Evolutionary conservation across 2,329 filamentous ascomycete genomes (phyloP).

Genomic region (Didymella arachidicola): DNA sequence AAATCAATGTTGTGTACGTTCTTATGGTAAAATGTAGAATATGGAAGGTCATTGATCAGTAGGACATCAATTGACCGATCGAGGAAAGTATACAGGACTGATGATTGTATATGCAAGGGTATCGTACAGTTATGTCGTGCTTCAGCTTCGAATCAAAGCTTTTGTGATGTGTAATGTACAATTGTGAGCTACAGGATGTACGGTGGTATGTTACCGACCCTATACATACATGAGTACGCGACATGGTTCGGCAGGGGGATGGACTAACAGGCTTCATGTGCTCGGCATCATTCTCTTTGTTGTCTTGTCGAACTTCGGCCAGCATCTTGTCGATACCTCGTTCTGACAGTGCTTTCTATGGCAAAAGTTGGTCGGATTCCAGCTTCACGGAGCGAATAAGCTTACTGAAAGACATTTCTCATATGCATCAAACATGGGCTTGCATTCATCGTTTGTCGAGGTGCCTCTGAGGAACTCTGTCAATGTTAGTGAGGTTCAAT

Average conservation of each 20-base stretch:
- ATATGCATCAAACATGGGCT: constrained; percentile 85
- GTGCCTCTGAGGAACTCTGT: constrained; percentile 86
- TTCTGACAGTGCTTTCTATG: constrained; percentile 82
- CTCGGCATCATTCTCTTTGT: constrained; percentile 82
- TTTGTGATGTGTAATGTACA: constrained; percentile 4
- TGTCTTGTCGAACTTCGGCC: constrained; percentile 87
- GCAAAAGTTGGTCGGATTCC: constrained; percentile 14
- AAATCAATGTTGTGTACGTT: too few relatives aligned
- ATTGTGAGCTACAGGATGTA: neutral
- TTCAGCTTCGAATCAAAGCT: neutral
- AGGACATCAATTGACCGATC: neutral
- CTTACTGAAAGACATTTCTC: constrained; percentile 83
- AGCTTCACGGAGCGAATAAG: neutral
- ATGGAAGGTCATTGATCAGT: neutral
- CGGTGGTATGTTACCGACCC: neutral
- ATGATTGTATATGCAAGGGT: constrained; percentile 1
- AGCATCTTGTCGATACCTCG: constrained; percentile 92
- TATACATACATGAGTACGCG: neutral
- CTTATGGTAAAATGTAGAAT: neutral
- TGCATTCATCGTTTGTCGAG: constrained; percentile 85
- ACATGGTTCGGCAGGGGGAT: too few relatives aligned
- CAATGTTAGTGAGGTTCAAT: neutral
- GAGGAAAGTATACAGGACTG: neutral
- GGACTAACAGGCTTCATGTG: constrained; percentile 59
- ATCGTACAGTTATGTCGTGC: constrained; percentile 2